phyloP scores from a whole-genome alignment of 352 stramenopile genomes.

The Phytophthora sp. region DNA sequence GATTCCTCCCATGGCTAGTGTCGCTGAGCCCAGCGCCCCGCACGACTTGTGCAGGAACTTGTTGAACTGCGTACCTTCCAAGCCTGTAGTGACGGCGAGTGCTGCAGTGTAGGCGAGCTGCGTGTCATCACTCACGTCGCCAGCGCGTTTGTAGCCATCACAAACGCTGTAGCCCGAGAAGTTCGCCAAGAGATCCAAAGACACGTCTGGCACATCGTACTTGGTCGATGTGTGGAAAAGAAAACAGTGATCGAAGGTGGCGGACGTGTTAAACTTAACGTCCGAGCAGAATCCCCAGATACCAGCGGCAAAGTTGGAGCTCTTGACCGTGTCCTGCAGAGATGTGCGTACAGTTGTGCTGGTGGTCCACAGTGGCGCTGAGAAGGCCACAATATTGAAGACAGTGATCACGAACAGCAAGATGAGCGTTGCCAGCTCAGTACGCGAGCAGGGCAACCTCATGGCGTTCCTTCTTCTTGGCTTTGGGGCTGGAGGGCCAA shows the following conservation, averaged over 20 bases:
- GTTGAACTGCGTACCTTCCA: conserved; percentile 59
- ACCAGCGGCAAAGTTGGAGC: conserved; percentile 58
- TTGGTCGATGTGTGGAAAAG: conserved; percentile 73
- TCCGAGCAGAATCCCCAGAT: conserved; percentile 75
- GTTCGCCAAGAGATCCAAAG: conserved; percentile 45
- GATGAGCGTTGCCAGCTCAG: conserved; percentile 60
- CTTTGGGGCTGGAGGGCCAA: background rate
- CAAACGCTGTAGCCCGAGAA: conserved; percentile 67
- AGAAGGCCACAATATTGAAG: conserved; percentile 67
- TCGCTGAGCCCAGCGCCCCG: conserved; percentile 45
- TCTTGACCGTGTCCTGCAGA: conserved; percentile 36
- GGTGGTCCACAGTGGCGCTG: conserved; percentile 68
- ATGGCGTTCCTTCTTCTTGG: too few relatives aligned
- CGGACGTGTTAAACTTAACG: conserved; percentile 47
- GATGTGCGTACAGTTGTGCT: conserved; percentile 51
- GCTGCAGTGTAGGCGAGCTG: conserved; percentile 38
- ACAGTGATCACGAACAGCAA: conserved; percentile 59
- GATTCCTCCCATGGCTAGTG: conserved; percentile 52
- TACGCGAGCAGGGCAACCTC: conserved; percentile 57
- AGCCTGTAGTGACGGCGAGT: conserved; percentile 47
- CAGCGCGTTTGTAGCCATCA: conserved; percentile 51
- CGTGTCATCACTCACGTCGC: conserved; percentile 26
- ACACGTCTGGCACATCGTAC: conserved; percentile 44
- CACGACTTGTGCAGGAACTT: conserved; percentile 69
- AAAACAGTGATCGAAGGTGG: conserved; percentile 70